Evolutionary conservation across 768 basidiomycete species (phyloP).

Genomic region (Trametes punicea): DNA sequence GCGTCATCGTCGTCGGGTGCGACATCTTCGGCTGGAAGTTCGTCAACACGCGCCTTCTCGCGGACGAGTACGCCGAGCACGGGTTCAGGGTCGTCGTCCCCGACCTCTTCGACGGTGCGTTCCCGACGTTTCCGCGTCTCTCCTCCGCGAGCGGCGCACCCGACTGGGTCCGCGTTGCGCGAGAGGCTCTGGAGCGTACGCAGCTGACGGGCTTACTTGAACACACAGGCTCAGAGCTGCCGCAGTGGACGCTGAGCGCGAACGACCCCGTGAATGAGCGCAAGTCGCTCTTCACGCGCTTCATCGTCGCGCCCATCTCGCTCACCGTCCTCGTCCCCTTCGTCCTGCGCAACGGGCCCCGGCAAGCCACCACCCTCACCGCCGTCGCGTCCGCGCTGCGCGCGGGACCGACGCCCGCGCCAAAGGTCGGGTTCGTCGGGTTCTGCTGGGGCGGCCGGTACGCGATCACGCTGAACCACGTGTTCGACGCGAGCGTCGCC

Average conservation of each 20-base stretch:
- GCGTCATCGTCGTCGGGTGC: constrained; percentile 20
- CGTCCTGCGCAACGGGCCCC: constrained; percentile 21
- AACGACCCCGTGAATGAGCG: constrained; percentile 2
- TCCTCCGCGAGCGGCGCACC: too few relatives aligned
- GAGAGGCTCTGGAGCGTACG: too few relatives aligned
- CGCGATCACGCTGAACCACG: constrained; percentile 21
- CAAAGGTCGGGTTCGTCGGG: constrained; percentile 21
- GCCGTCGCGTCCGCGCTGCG: not conserved
- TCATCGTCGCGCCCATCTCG: constrained; percentile 10
- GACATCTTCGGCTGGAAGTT: constrained; percentile 24
- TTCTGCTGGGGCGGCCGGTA: constrained; percentile 26
- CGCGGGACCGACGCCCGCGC: not conserved
- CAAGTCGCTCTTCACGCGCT: constrained; percentile 12
- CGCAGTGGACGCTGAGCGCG: constrained; percentile 18
- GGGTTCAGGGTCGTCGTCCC: constrained; percentile 21
- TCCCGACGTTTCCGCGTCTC: too few relatives aligned
- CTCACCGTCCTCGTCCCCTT: constrained; percentile 21
- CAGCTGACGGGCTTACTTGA: not conserved
- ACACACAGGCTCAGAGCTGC: constrained; percentile 15
- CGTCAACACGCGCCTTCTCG: constrained; percentile 22
- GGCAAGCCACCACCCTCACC: not conserved
- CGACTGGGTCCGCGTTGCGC: too few relatives aligned
- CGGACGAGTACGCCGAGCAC: constrained; percentile 22
- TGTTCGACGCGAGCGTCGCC: constrained; percentile 22
- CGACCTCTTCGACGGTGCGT: constrained; percentile 22